Evolutionary conservation across 768 basidiomycete genomes (phyloP), one percentile per base, ranked within the genome.

Genomic region (Heimioporus sp.): DNA sequence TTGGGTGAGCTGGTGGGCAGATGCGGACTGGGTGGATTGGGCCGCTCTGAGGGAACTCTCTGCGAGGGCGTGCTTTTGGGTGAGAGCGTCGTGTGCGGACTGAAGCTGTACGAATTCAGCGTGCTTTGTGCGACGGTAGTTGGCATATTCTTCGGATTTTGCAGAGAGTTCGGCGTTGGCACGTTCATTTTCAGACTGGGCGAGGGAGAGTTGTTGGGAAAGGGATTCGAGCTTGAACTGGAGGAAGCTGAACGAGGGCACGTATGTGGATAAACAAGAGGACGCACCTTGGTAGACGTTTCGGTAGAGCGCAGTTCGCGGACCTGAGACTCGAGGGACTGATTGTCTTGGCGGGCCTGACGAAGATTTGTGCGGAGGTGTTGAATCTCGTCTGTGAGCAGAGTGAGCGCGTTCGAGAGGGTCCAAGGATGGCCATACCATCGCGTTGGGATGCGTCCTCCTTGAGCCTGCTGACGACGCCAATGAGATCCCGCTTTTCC

Each of bases 401-500:
- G n/a, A 35, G 53, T 52, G 50, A 36, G 51, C 46, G 7, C 20
- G 43, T 21, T 34, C 31, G 21, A 30, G 4, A 24, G 2, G 16
- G n/a, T n/a, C n/a, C 12, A 7, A 41, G 28, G 10, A 4, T 32
- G 31, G 62, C 77, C 13, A 49, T 49, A 93, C 94, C 89, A 54
- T 93, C 89, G 48, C 87, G 81, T 62, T 87, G 82, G 9, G 77
- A 63, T 38, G 78, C 76, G 53, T 95, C 89, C 60, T 90, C 83
- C 66, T 92, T 89, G 55, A 93, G 71, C 48, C 90, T 80, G 66
- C 88, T 92, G 5, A 94, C 82, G 40, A 93, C 87, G 28, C 80
- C 82, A 39, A 95, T 76, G 43, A 97, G 79, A 56, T 95, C 92
- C 32, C 92, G 83, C 71, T 97, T 97, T 75, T 97, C 95, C 48